These are phyloP conservation scores for Chalciporus chontae DNA, from an alignment of 768 basidiomycete genomes.

Conservation along the genomic window DNA sequence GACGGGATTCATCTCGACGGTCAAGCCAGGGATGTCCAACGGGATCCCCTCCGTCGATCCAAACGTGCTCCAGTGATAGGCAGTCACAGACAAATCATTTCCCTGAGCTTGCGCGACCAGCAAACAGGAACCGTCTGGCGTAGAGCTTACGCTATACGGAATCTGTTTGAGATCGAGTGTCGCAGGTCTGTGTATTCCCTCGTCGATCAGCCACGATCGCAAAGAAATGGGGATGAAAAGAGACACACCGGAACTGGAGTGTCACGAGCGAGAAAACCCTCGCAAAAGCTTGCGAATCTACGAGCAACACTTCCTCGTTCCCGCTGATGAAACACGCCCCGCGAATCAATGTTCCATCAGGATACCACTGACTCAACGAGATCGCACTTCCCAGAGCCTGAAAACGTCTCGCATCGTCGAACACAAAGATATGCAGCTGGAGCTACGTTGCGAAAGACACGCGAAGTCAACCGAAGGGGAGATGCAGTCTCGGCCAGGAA, in stretches of 20 bases:
- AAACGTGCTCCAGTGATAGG: slow-evolving; percentile 52
- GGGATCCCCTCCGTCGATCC: slow-evolving; percentile 42
- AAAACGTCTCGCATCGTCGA: slow-evolving; percentile 35
- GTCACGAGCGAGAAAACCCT: slow-evolving; percentile 48
- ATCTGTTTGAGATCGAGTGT: slow-evolving; percentile 32
- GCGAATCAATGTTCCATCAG: slow-evolving; percentile 23
- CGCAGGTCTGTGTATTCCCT: slow-evolving; percentile 34
- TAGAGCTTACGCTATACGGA: slow-evolving; percentile 35
- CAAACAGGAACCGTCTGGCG: slow-evolving; percentile 50
- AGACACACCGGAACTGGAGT: slow-evolving; percentile 44
- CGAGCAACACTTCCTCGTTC: slow-evolving; percentile 35
- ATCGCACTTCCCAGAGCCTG: slow-evolving; percentile 37
- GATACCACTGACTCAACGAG: slow-evolving; percentile 43
- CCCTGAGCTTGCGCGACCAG: slow-evolving; percentile 26
- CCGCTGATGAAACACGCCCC: slow-evolving; percentile 41
- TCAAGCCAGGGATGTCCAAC: slow-evolving; percentile 27
- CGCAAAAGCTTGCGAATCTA: slow-evolving; percentile 39
- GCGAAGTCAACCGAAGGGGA: not conserved
- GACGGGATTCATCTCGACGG: slow-evolving; percentile 21
- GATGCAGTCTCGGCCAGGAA: not conserved
- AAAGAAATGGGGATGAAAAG: no score
- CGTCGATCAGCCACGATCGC: no score
- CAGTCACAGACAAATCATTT: slow-evolving; percentile 24
- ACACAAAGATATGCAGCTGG: slow-evolving; percentile 38
- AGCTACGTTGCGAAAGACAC: slow-evolving; percentile 14